Evolutionary conservation across 2,329 filamentous ascomycete genomes (phyloP), one percentile per base, ranked within the genome.

Genomic region (Hypoxylon sp.): DNA sequence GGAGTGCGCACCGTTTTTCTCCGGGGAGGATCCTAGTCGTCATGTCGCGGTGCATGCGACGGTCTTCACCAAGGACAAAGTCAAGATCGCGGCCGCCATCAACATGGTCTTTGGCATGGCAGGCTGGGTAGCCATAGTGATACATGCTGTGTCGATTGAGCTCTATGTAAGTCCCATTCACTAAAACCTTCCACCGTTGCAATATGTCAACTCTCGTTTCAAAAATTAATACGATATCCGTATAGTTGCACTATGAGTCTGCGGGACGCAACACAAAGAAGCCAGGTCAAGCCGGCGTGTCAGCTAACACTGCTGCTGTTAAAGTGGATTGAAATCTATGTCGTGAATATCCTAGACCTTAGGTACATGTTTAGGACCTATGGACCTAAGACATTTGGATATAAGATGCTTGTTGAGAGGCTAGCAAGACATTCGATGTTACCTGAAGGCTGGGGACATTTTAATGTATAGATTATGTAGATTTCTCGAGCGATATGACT

Each of bases 101-200:
- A 80, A 82, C 17, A 53, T 83, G 0, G 76, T 73, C 0, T 90
- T 89, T 65, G 87, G 85, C 2, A 81, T 84, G 71, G 82, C 83
- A 0, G 60, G 83, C 1, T 90, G 86, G 85, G 59, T 90, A 5
- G 82, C 85, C 0, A 70, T 89, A 1, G 67, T 80, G 0, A 53
- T 90, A 1, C 87, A 90, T 69, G 79, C 78, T 9, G 53, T 86
- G 19, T 82, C 80, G 0, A 78, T 83, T 0, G 85, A 87, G 73
- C 38, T 85, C 41, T 86, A 85, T 62, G 81, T 83, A 70, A 75
- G 81, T 75, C 14, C n/a, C 19, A 13, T 9, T 19, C 17, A 7
- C 41, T 38, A 41, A 5, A 46, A 10, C 3, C 23, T 17, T 46
- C 32, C 5, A 7, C n/a, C 6, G 3, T 9, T n/a, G n/a, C n/a